Evolutionary conservation across 805 yeast genomes (phyloP).

Genomic region (Trichomonascus vanleenenianus): DNA sequence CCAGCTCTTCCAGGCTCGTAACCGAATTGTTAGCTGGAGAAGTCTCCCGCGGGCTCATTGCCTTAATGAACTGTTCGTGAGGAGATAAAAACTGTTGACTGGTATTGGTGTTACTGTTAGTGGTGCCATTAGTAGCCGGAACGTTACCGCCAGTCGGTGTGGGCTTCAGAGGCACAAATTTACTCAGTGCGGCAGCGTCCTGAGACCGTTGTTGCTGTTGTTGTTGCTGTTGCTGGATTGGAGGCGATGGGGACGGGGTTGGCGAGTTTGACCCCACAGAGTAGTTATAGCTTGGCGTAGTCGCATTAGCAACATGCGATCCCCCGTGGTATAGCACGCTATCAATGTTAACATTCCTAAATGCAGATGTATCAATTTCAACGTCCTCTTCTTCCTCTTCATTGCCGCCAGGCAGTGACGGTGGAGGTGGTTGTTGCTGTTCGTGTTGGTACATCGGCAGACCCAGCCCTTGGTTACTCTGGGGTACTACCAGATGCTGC

Average conservation of each 20-base stretch:
- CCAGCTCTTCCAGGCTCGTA: too few relatives aligned
- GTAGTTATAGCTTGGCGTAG: slow-evolving; percentile 1
- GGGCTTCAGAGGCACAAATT: background rate
- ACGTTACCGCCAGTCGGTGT: background rate
- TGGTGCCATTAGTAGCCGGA: background rate
- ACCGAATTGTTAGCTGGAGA: too few relatives aligned
- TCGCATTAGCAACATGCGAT: slow-evolving; percentile 38
- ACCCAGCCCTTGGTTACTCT: slow-evolving; percentile 8
- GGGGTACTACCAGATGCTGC: slow-evolving; percentile 7
- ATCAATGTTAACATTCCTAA: slow-evolving; percentile 72
- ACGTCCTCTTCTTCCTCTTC: slow-evolving; percentile 67
- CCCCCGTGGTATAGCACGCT: slow-evolving; percentile 65
- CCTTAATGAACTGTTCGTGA: too few relatives aligned
- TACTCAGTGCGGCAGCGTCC: slow-evolving; percentile 2
- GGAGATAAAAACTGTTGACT: too few relatives aligned
- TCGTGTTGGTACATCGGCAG: slow-evolving; percentile 4
- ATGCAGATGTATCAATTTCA: slow-evolving; percentile 68
- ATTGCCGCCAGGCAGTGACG: background rate
- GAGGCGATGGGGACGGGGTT: slow-evolving; percentile 15
- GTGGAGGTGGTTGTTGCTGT: background rate
- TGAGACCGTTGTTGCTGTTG: slow-evolving; percentile 13
- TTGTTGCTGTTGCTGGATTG: slow-evolving; percentile 18
- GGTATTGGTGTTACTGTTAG: too few relatives aligned
- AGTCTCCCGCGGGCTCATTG: too few relatives aligned
- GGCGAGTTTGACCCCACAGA: slow-evolving; percentile 17